phyloP scores from a whole-genome alignment of 805 yeast genomes.

The Candida vaughaniae region DNA sequence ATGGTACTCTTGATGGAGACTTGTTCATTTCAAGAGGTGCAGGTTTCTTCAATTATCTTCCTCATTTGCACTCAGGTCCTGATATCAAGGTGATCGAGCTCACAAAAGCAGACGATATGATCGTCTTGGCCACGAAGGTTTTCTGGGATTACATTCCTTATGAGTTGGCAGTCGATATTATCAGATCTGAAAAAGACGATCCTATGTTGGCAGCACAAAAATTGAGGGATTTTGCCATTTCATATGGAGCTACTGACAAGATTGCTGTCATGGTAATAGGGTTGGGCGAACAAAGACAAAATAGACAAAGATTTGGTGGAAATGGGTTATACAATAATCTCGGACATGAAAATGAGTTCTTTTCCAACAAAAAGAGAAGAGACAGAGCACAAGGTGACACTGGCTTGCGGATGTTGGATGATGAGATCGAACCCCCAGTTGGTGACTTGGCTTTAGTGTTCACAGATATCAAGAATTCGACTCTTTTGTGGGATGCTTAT shows the following conservation, averaged over 20 bases:
- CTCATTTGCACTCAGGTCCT: slow-evolving; percentile 89
- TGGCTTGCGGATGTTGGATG: slow-evolving; percentile 75
- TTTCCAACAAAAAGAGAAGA: slow-evolving; percentile 37
- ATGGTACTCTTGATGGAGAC: slow-evolving; percentile 81
- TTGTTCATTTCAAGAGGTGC: slow-evolving; percentile 86
- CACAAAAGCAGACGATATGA: slow-evolving; percentile 72
- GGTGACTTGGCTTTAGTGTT: slow-evolving; percentile 95
- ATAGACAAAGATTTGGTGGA: slow-evolving; percentile 25
- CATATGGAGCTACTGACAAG: slow-evolving; percentile 84
- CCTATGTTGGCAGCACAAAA: slow-evolving; percentile 93
- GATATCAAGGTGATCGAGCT: slow-evolving; percentile 62
- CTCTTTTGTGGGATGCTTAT: slow-evolving; percentile 87
- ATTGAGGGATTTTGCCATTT: slow-evolving; percentile 88
- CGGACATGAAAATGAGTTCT: slow-evolving; percentile 34
- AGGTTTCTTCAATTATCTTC: slow-evolving; percentile 82
- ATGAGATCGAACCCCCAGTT: slow-evolving; percentile 91
- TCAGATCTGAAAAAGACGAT: slow-evolving; percentile 74
- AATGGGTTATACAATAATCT: slow-evolving; percentile 37
- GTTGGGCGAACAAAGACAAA: slow-evolving; percentile 49
- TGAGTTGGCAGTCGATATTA: slow-evolving; percentile 87
- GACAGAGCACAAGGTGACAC: slow-evolving; percentile 52
- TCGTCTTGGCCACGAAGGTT: slow-evolving; percentile 79
- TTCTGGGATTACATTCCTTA: slow-evolving; percentile 83
- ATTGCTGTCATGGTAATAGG: slow-evolving; percentile 79
- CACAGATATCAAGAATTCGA: slow-evolving; percentile 95